phyloP scores from a whole-genome alignment of 108 stramenopile genomes.

The Fragilaria radians region DNA sequence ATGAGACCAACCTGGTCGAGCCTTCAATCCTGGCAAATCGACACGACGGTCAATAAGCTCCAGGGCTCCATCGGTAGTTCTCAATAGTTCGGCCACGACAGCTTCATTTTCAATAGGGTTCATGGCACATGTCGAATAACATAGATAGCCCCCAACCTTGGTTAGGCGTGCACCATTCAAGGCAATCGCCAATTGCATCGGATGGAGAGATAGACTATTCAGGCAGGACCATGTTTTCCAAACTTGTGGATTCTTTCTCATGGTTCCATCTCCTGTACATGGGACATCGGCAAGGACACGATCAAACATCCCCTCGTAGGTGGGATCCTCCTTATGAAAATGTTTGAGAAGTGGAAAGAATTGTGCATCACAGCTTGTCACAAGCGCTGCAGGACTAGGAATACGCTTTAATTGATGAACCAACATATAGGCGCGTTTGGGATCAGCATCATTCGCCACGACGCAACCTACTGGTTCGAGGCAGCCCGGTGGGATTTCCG shows the following conservation, averaged over 20 bases:
- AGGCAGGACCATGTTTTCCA: constrained; percentile 79
- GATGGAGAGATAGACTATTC: constrained; percentile 63
- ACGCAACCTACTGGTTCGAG: constrained; percentile 65
- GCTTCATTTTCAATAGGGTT: constrained; percentile 99
- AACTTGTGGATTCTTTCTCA: constrained; percentile 90
- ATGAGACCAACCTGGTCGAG: constrained; percentile 76
- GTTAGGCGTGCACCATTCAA: constrained; percentile 77
- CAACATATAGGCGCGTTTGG: constrained; percentile 95
- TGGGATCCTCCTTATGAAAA: constrained; percentile 34
- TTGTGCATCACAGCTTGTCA: constrained; percentile 89
- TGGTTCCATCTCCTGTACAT: constrained; percentile 96
- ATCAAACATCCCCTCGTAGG: constrained; percentile 79
- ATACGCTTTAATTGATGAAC: constrained; percentile 88
- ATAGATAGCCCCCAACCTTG: constrained; percentile 84
- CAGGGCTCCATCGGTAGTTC: constrained; percentile 64
- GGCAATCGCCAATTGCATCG: constrained; percentile 81
- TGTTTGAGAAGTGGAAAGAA: constrained; percentile 54
- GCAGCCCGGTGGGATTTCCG: constrained; percentile 11
- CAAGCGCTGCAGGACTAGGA: constrained; percentile 78
- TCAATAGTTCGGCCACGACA: constrained; percentile 85
- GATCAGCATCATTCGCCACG: constrained; percentile 94
- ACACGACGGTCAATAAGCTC: constrained; percentile 78
- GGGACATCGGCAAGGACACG: constrained; percentile 97
- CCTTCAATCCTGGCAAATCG: constrained; percentile 59
- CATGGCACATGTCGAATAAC: constrained; percentile 96